phyloP scores from a whole-genome alignment of 2,329 filamentous ascomycete genomes.

The Albophoma yamanashiensis region DNA sequence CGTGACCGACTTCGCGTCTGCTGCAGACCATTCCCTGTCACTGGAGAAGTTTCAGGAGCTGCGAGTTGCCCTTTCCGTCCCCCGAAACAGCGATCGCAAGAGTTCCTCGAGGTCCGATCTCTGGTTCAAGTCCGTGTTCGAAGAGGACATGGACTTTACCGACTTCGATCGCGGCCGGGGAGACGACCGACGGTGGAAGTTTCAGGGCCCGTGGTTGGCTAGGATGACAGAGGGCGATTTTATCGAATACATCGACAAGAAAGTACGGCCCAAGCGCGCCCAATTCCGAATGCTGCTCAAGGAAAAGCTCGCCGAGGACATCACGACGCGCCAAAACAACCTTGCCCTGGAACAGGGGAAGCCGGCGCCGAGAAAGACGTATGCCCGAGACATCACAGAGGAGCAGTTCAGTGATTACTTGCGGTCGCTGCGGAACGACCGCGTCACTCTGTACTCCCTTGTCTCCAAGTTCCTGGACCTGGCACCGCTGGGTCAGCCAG shows the following conservation, averaged over 20 bases:
- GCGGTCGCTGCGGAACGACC: slow-evolving; percentile 40
- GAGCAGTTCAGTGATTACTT: slow-evolving; percentile 40
- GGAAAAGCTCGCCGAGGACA: slow-evolving; percentile 33
- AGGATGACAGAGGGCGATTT: slow-evolving; percentile 52
- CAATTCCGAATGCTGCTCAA: slow-evolving; percentile 47
- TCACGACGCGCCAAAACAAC: slow-evolving; percentile 25
- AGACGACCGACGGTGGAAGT: slow-evolving; percentile 51
- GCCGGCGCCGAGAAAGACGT: slow-evolving; percentile 14
- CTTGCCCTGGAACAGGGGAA: slow-evolving; percentile 28
- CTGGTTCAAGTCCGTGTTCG: slow-evolving; percentile 44
- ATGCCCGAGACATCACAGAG: slow-evolving; percentile 32
- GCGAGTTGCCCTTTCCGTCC: slow-evolving; percentile 56
- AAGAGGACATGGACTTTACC: slow-evolving; percentile 46
- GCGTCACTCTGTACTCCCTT: slow-evolving; percentile 37
- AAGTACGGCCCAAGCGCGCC: slow-evolving; percentile 39
- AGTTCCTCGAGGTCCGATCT: slow-evolving; percentile 7
- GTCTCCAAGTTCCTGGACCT: slow-evolving; percentile 54
- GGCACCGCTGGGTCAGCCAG: slow-evolving; percentile 33
- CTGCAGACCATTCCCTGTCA: slow-evolving; percentile 70
- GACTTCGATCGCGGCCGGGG: slow-evolving; percentile 22
- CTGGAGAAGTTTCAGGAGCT: slow-evolving; percentile 82
- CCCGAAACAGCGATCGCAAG: slow-evolving; percentile 15
- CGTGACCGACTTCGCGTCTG: slow-evolving; percentile 79
- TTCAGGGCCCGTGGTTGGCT: slow-evolving; percentile 55
- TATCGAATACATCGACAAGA: slow-evolving; percentile 39